Conservation (phyloP, 495 filamentous ascomycete species). For the Endocarpon pusillum region DNA sequence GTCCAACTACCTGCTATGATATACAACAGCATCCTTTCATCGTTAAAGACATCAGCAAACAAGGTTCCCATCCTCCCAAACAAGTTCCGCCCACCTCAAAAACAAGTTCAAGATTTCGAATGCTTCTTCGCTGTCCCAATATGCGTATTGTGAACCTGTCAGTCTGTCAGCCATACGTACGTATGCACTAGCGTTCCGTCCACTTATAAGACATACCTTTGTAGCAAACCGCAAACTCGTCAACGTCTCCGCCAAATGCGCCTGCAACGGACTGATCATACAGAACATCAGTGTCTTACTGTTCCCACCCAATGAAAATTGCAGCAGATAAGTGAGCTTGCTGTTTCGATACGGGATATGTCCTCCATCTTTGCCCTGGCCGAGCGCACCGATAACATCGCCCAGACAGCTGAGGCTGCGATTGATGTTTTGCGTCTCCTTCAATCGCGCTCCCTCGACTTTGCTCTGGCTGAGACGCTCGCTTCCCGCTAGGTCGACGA, state of each 20-base stretch:
- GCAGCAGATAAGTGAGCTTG: constrained; percentile 90
- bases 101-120: not conserved
- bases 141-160: not conserved
- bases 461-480: constrained; percentile 76
- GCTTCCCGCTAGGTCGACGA: constrained; percentile 89
- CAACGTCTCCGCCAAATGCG: constrained; percentile 81
- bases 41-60: no score
- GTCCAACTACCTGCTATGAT: no score
- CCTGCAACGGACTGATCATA: constrained; percentile 86
- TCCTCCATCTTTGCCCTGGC: constrained; percentile 64
- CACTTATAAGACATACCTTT: no score
- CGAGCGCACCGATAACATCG: constrained; percentile 84
- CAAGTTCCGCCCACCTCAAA: no score
- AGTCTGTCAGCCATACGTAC: constrained; percentile 5
- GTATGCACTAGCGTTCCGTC: constrained; percentile 14
- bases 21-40: no score
- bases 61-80: no score
- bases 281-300: constrained; percentile 98
- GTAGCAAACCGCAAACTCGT: constrained; percentile 93
- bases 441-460: constrained; percentile 68
- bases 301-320: constrained; percentile 90
- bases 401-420: constrained; percentile 79
- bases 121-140: not conserved
- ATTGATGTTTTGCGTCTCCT: constrained; percentile 97
- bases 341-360: constrained; percentile 93